Evolutionary conservation across 1,284 basidiomycete species (phyloP), one percentile per base, ranked within the genome.

Genomic region (Phellinidium pouzarii): DNA sequence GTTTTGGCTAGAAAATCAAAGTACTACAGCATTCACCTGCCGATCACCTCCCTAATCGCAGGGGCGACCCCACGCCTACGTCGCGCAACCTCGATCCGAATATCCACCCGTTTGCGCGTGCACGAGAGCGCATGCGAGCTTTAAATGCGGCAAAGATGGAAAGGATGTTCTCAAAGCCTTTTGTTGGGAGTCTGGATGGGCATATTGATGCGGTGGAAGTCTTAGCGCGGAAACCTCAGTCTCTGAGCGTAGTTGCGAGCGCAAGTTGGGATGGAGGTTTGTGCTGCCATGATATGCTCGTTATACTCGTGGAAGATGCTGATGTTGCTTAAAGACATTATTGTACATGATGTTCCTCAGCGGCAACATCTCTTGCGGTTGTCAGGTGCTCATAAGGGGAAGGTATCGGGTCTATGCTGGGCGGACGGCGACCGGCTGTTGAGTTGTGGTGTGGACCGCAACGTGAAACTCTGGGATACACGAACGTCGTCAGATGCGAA

Each of bases 71-170:
- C 4, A 88, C 87, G 0, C 95, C 94, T 0, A 80, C 84, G 1
- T 91, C 90, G 11, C 79, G 94, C 51, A 99, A 99, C 68, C 82
- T 99, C 40, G 86, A 98, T 64, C 94, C 95, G 0, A 75, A 92
- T 19, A 82, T 94, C 68, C 95, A 99, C 65, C 96, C 95, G 0
- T 98, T 99, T 66, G 78, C 92, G 3, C 85, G 90, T 43, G 88
- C 93, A 11, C 75, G 96, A 56, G 95, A 99, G 71, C 92, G 96
- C 48, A 94, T 86, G 19, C 83, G 96, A 54, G 96, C 96, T 1
- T 68, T 99, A 45, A 96, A 94, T 56, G 95, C 95, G 0, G 89
- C 88, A 20, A 99, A 99, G 72, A 87, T 99, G 74, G 94, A 98
- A 55, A 76, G 92, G 49, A 91, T 99, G 72, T 98, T 98, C 66